These are phyloP conservation scores for Rhodotorula sp. DNA, from an alignment of 1,284 basidiomycete genomes.

Conservation along the genomic window DNA sequence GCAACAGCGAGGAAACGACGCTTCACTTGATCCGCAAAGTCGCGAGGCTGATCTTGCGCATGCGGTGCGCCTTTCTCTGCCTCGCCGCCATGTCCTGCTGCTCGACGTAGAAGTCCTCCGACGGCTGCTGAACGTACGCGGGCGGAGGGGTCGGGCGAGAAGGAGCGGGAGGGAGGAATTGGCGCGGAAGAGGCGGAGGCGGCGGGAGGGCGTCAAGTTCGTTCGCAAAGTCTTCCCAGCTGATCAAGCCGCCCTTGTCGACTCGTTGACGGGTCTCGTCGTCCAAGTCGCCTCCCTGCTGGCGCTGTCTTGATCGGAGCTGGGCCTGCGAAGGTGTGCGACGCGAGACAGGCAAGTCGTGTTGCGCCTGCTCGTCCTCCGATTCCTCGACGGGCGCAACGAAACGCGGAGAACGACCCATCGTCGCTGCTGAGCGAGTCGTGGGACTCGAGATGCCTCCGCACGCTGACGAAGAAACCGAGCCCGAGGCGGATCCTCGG, in stretches of 20 bases:
- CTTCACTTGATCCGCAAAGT: slow-evolving; percentile 4
- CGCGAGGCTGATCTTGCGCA: slow-evolving; percentile 12
- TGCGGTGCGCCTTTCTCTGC: neutral
- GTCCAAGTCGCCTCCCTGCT: neutral
- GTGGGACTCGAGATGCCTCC: neutral
- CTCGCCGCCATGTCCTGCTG: neutral
- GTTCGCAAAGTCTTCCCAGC: slow-evolving; percentile 29
- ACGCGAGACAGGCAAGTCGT: neutral
- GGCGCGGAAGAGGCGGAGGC: neutral
- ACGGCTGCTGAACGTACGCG: neutral
- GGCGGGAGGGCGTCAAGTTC: slow-evolving; percentile 25
- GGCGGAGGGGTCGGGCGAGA: neutral
- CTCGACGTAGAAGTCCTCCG: neutral
- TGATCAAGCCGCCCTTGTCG: slow-evolving; percentile 19
- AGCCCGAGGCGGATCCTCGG: slow-evolving; percentile 1
- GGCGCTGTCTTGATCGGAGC: neutral
- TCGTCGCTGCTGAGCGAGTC: neutral
- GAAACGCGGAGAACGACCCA: neutral
- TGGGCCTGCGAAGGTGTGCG: neutral
- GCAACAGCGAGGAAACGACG: neutral
- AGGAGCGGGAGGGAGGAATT: neutral
- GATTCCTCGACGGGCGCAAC: neutral
- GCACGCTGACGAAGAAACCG: neutral
- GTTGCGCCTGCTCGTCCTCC: slow-evolving; percentile 1
- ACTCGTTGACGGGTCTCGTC: too few relatives aligned